Base-by-base conservation (phyloP, 1,139 yeast species). In the Candida frijolesensis region DNA sequence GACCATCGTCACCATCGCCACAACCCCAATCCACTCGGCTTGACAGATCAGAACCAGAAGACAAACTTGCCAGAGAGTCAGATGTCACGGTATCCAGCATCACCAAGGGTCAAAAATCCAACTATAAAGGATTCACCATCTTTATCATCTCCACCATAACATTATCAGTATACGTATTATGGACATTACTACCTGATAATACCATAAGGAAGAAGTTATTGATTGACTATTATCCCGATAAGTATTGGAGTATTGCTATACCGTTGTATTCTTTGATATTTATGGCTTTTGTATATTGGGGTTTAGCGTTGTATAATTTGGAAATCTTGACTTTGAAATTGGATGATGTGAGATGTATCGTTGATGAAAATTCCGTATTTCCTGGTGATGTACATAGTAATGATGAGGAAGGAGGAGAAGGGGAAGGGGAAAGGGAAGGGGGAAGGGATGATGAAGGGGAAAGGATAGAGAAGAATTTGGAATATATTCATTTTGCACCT, bases 241-340 rank as follows among this genome's bases (percentile, higher is more conserved):
- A 90, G 57, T 89, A 94, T 85, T 90, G 97, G 97, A 85, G 94
- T 1, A 62, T 86, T 46, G 89, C 91, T 0, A 65, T 88, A 1
- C 96, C 96, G 1, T 73, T 87, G 3, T 86, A 81, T 59, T 74
- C 85, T 8, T 70, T 92, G 39, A 82, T 89, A 76, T 66, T 78
- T 14, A 83, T 92, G 89, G 68, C 84, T 9, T 90, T 83, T 61
- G 79, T 79, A 0, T 92, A 91, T 64, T 72, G 88, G 4, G 89
- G 85, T 3, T 67, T 91, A 49, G 84, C 85, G 0, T 67, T 84
- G 43, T 89, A 87, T 72, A 89, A 89, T 61, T 81, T 83, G 4
- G 97, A 92, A 61, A 78, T 84, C 14, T 74, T 83, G 59, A 87
- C 97, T 0, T 72, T 79, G 5, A 71, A 76, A 2, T 70, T 87